Evolutionary conservation across 441 rosid species (phyloP).

Genomic region (Populus hybrid): DNA sequence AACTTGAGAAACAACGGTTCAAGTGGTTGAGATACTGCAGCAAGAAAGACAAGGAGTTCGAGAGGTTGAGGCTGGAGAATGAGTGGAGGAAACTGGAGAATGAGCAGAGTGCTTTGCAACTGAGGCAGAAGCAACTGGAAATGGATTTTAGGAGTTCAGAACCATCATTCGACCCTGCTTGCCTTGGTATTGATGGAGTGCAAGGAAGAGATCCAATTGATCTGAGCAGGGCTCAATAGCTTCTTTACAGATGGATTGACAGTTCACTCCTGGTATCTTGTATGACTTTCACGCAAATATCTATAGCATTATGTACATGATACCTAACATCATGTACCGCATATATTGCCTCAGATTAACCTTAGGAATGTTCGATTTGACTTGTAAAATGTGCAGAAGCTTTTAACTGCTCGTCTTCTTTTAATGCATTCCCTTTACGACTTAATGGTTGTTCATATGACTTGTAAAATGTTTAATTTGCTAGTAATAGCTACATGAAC

Average conservation of each 20-base stretch:
- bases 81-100: slow-evolving; percentile 53
- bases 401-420: background rate
- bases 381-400: slow-evolving; percentile 8
- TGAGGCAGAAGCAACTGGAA: slow-evolving; percentile 45
- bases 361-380: background rate
- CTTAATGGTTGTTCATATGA: background rate
- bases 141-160: slow-evolving; percentile 34
- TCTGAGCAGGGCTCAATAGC: slow-evolving; percentile 26
- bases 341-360: slow-evolving; percentile 16
- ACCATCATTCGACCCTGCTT: slow-evolving; percentile 27
- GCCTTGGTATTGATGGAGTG: slow-evolving; percentile 29
- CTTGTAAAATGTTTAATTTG: no score
- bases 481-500: background rate
- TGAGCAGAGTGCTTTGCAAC: slow-evolving; percentile 39
- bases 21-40: slow-evolving; percentile 61
- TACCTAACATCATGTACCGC: slow-evolving; percentile 2
- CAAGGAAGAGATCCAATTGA: slow-evolving; percentile 32
- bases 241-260: slow-evolving; percentile 8
- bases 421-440: background rate
- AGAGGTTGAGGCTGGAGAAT: slow-evolving; percentile 49
- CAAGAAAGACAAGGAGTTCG: slow-evolving; percentile 59
- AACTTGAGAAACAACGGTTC: slow-evolving; percentile 53
- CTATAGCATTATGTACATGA: background rate
- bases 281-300: background rate
- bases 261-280: slow-evolving; percentile 3